phyloP scores from a whole-genome alignment of 495 filamentous ascomycete species.

The Penicillium bovifimosum region DNA sequence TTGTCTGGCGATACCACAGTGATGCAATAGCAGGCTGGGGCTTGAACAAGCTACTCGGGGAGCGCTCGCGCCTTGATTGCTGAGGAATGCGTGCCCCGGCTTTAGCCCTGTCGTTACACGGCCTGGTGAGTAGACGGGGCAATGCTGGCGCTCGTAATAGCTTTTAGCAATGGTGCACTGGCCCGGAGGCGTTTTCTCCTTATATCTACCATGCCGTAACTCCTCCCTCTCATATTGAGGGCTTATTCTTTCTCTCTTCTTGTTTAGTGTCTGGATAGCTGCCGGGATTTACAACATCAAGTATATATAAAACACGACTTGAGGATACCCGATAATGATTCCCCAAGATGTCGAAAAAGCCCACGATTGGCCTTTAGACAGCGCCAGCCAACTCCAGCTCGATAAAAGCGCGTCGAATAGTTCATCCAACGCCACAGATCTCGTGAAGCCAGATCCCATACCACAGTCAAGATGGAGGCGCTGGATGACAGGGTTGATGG shows the following conservation, averaged over 20 bases:
- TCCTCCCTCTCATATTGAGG: neutral
- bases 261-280: neutral
- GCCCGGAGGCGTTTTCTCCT: neutral
- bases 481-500: conserved; percentile 38
- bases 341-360: conserved; percentile 22
- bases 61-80: conserved; percentile 18
- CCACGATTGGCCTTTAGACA: conserved; percentile 13
- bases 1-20: neutral
- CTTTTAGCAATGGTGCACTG: conserved; percentile 5
- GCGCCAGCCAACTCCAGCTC: conserved; percentile 15
- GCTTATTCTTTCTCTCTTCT: neutral
- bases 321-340: conserved; percentile 9
- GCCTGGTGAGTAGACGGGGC: conserved; percentile 13
- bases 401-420: conserved; percentile 16
- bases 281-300: neutral
- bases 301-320: no score
- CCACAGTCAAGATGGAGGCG: conserved; percentile 22
- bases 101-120: conserved; percentile 20
- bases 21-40: neutral
- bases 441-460: conserved; percentile 6
- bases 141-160: conserved; percentile 19
- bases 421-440: conserved; percentile 11
- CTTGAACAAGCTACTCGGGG: conserved; percentile 1
- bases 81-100: conserved; percentile 20
- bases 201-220: conserved; percentile 25